A percentile compares a stretch with the other conserved stretches of the same genome.
These are phyloP conservation scores for Violaceomyces palustris DNA, from an alignment of 1,284 basidiomycete species.

Conservation along the genomic window DNA sequence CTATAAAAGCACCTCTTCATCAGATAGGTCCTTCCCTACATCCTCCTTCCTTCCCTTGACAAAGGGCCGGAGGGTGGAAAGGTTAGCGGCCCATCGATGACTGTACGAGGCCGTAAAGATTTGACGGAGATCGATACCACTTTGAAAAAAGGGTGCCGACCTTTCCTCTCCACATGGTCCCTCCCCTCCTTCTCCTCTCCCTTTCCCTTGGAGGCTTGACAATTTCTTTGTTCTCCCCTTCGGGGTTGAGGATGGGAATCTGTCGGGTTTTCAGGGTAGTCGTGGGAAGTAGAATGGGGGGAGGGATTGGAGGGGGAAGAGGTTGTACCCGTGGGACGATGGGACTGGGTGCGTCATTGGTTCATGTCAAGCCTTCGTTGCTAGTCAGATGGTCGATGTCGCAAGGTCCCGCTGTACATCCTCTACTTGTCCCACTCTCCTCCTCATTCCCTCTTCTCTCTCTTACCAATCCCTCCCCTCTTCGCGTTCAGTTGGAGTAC, in stretches of 20 bases:
- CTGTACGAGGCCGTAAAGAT: conserved; percentile 39
- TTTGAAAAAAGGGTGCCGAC: too few relatives aligned
- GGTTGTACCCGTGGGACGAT: conserved; percentile 15
- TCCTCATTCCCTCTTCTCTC: neutral
- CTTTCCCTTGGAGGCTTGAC: neutral
- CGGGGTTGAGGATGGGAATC: too few relatives aligned
- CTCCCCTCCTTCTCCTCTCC: neutral
- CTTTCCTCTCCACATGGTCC: neutral
- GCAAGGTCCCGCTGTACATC: conserved; percentile 39
- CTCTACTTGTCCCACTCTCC: neutral
- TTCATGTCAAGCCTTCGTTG: conserved; percentile 17
- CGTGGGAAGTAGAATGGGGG: conserved; percentile 1
- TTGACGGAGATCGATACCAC: conserved; percentile 32
- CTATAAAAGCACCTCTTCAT: conserved; percentile 40
- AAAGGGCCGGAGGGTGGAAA: too few relatives aligned
- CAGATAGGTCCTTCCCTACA: conserved; percentile 9
- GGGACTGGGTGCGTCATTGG: conserved; percentile 35
- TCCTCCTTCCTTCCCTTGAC: too few relatives aligned
- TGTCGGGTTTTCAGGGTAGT: too few relatives aligned
- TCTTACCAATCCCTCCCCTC: too few relatives aligned
- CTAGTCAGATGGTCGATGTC: conserved; percentile 22
- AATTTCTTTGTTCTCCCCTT: conserved; percentile 1
- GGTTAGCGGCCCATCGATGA: conserved; percentile 21
- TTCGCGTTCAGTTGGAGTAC: too few relatives aligned
- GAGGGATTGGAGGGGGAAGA: neutral